A percentile compares a stretch with the other conserved stretches of the same genome.
These are phyloP conservation scores for Torulaspora quercuum DNA, from an alignment of 805 yeast species.

Conservation along the genomic window DNA sequence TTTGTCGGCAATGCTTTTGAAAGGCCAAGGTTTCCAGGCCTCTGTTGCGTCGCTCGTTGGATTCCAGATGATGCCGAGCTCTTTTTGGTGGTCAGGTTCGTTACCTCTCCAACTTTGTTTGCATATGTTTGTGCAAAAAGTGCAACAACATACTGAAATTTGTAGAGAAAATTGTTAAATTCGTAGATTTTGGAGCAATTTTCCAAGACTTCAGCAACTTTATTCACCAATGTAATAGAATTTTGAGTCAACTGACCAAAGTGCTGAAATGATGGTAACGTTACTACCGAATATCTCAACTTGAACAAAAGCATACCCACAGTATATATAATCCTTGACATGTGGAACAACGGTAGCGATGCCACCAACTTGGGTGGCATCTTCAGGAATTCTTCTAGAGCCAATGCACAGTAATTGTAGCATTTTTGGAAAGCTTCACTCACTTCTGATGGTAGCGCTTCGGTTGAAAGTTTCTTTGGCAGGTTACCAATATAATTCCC, in stretches of 20 bases:
- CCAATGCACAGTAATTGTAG: slow-evolving; percentile 50
- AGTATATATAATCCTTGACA: slow-evolving; percentile 57
- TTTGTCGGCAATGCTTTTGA: not conserved
- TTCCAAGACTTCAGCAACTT: slow-evolving; percentile 28
- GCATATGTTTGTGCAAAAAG: slow-evolving; percentile 61
- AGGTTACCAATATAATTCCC: slow-evolving; percentile 25
- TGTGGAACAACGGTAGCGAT: slow-evolving; percentile 53
- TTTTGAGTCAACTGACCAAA: slow-evolving; percentile 47
- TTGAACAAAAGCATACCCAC: slow-evolving; percentile 58
- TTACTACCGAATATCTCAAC: slow-evolving; percentile 51
- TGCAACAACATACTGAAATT: slow-evolving; percentile 53
- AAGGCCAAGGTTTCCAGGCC: not conserved
- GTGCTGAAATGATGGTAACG: slow-evolving; percentile 47
- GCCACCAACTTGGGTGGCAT: slow-evolving; percentile 48
- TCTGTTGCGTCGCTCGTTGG: not conserved
- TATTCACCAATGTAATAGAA: slow-evolving; percentile 36
- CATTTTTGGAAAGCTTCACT: slow-evolving; percentile 48
- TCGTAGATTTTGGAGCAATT: slow-evolving; percentile 37
- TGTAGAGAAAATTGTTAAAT: slow-evolving; percentile 49
- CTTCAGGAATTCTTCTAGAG: slow-evolving; percentile 48
- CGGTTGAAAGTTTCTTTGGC: slow-evolving; percentile 11
- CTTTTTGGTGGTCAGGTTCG: slow-evolving; percentile 1
- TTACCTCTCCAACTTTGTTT: slow-evolving; percentile 43
- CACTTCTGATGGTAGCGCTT: slow-evolving; percentile 31
- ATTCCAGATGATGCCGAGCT: not conserved